Conservation (phyloP, 2,329 filamentous ascomycete species). For the Pyrenochaeta sp. region DNA sequence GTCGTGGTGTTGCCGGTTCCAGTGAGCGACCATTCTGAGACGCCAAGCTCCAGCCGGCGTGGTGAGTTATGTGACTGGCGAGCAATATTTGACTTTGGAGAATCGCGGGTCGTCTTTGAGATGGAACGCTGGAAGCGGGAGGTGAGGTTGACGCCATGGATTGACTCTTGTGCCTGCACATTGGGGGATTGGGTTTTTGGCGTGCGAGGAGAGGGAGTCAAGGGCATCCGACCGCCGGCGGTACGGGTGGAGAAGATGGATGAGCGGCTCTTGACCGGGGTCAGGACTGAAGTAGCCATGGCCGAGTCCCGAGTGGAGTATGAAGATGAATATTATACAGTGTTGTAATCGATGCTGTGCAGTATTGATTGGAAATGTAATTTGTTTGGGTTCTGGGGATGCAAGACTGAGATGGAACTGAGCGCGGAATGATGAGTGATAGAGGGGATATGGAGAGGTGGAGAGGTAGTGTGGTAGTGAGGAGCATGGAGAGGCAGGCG, state of each 20-base stretch:
- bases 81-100: slow-evolving; percentile 96
- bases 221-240: slow-evolving; percentile 90
- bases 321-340: slow-evolving; percentile 50
- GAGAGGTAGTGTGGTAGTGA: slow-evolving; percentile 23
- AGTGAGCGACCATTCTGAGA: slow-evolving; percentile 90
- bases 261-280: slow-evolving; percentile 92
- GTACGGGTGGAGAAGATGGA: slow-evolving; percentile 91
- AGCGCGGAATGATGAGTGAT: slow-evolving; percentile 12
- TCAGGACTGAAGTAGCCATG: slow-evolving; percentile 86
- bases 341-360: slow-evolving; percentile 48
- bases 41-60: slow-evolving; percentile 85
- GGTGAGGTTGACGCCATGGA: slow-evolving; percentile 75
- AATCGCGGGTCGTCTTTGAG: slow-evolving; percentile 75
- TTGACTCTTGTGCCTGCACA: slow-evolving; percentile 69
- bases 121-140: slow-evolving; percentile 77
- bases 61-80: slow-evolving; percentile 72
- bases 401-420: slow-evolving; percentile 25
- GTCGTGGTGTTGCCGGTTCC: slow-evolving; percentile 70
- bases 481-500: slow-evolving; percentile 25
- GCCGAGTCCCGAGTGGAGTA: slow-evolving; percentile 37
- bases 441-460: slow-evolving; percentile 6
- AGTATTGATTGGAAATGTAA: slow-evolving; percentile 47
- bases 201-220: slow-evolving; percentile 86
- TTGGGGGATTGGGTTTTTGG: slow-evolving; percentile 56
- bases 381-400: slow-evolving; percentile 24